Evolutionary conservation across 208 protist genomes (phyloP).

Genomic region (Leishmania mexicana): DNA sequence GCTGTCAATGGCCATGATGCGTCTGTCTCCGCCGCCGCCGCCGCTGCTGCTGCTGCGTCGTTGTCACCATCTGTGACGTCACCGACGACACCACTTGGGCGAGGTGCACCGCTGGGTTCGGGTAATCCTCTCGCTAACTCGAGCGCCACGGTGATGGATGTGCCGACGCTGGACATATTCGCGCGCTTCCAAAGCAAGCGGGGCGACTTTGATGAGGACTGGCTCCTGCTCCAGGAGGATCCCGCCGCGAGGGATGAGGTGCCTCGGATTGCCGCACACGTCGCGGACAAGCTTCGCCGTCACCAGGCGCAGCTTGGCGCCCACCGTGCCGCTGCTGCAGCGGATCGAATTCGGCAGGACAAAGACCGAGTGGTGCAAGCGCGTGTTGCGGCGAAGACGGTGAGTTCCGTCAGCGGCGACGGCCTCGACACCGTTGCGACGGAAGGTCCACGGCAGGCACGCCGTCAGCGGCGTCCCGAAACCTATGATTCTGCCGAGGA

Average conservation of each 20-base stretch:
- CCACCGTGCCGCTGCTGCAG: constrained; percentile 22
- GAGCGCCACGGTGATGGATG: constrained; percentile 8
- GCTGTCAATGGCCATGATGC: background rate
- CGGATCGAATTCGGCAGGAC: constrained; percentile 13
- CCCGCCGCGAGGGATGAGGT: constrained; percentile 11
- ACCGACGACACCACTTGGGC: background rate
- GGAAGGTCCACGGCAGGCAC: background rate
- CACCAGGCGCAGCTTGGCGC: constrained; percentile 36
- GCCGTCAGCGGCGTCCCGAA: constrained; percentile 12
- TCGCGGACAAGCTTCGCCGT: constrained; percentile 45
- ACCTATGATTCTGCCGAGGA: constrained; percentile 24
- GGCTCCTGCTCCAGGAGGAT: constrained; percentile 76
- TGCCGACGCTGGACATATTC: constrained; percentile 67
- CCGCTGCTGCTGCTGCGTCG: constrained; percentile 1
- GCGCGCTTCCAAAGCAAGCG: constrained; percentile 62
- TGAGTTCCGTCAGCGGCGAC: background rate
- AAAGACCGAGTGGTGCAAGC: background rate
- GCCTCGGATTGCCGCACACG: constrained; percentile 36
- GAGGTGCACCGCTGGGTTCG: background rate
- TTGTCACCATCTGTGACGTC: constrained; percentile 1
- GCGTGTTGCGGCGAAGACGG: background rate
- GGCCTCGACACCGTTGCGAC: background rate
- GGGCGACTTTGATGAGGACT: constrained; percentile 71
- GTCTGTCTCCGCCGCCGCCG: background rate
- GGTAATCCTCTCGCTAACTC: background rate